Base-by-base conservation (phyloP, 106 monocot species). In the Dioscorea alata region DNA sequence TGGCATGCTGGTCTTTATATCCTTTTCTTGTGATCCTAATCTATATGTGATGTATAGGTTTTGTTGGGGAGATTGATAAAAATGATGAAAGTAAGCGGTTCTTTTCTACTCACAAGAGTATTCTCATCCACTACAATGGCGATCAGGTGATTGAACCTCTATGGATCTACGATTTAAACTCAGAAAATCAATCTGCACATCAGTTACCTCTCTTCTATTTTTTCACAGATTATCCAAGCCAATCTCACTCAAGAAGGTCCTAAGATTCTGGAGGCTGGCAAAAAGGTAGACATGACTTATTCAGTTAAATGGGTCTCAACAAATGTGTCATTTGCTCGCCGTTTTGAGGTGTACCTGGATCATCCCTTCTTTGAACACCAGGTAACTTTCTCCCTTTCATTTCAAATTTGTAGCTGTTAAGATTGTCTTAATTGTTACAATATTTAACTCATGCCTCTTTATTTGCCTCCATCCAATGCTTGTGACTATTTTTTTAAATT, bases 281-380 rank as follows among this genome's bases (percentile, higher is more conserved):
- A 78, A 50, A 73, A 35, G 34, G n/a, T 89, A 49, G 93, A 93
- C 35, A 78, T 93, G 86, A 97, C 92, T 24, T 93, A 89, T 78
- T 89, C 93, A 19, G 71, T 93, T 56, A 83, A 78, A 69, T 93
- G 93, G 93, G 32, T 78, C 4, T 54, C 79, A 48, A 89, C 84
- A 58, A 76, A 91, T 67, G 74, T 86, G 23, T 67, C 92, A 82
- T 97, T 97, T 89, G 89, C 84, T 23, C 88, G 70, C 50, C 96
- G 93, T 56, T 89, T 89, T 82, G 89, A 93, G 54, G 79, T 86
- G 35, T 93, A 93, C 75, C 73, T 93, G 77, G 93, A 93, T 60
- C 82, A 89, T 73, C 93, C 89, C 75, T 93, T 93, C 64, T 89
- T 93, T 62, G 93, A 93, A 61, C 93, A 93, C 69, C 89, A 93